Evolutionary conservation across 2,329 filamentous ascomycete genomes (phyloP), one percentile per base, ranked within the genome.

Genomic region (Phoma sp.): DNA sequence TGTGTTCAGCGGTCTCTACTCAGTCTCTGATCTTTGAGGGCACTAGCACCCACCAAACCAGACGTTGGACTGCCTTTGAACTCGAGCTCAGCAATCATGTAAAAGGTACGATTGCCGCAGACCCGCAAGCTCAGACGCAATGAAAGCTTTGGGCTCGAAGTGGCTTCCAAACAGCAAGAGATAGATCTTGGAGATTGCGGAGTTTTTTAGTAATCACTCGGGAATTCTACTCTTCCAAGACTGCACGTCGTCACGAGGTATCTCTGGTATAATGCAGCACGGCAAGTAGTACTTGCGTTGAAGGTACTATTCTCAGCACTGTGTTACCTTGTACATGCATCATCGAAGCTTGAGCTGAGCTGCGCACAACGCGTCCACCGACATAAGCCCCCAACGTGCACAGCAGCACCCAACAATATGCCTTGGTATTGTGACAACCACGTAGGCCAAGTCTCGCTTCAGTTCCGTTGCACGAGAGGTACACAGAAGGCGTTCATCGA

Each of bases 401-500:
- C 54, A 38, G 53, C 47, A 62, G 47, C 54, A 49, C 30, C 56
- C 51, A 48, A 42, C 39, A 45, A 50, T 57, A 60, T 40, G 33
- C 50, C 47, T 56, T 43, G 34, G 55, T 60, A 53, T 42, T 57
- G 64, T 59, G 50, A 53, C 48, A 54, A 52, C 55, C 56, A 70
- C 64, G 65, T 70, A 69, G 52, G 71, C 68, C 70, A 73, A 73
- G 68, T 29, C 53, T 65, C 66, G 64, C 62, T 64, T 67, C 54
- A 53, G 52, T 56, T 58, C 45, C 47, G 59, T 57, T 58, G 59
- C 53, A 48, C 53, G 56, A 66, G 43, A 62, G 18, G 21, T 46
- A 40, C 45, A 60, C 51, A 61, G 42, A 60, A 52, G 56, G 47
- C 38, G 56, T 58, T 47, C 59, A 65, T 62, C 58, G 38, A 65